Evolutionary conservation across 2,329 filamentous ascomycete genomes (phyloP), one percentile per base, ranked within the genome.

Genomic region (Volutella citrinella): DNA sequence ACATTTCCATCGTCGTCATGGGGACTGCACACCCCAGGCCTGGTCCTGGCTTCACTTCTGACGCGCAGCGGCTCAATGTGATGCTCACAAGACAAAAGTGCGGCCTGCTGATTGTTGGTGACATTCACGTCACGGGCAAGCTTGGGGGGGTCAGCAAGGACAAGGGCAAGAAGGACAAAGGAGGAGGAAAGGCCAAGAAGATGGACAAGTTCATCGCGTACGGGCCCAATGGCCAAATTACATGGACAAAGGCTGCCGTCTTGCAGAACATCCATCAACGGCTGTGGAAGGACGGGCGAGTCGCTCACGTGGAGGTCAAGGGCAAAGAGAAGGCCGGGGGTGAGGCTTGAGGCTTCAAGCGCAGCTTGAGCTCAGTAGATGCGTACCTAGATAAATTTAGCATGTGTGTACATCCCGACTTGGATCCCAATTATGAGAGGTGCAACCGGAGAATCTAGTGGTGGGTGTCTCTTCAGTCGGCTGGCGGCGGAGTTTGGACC

Each of bases 1-100:
- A 54, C 11, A 30, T 55, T 9, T 32, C 36, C 3, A 22, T 53
- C 5, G 38, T 45, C 7, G 28, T 56, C 12, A 46, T 52, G 39
- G 42, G 44, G 11, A 52, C 40, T 1, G 15, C 32, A 2, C 19
- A 29, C 12, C 29, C 30, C 0, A 3, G 23, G 3, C 15, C 14
- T 9, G 45, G 52, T 1, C 33, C 36, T 18, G 45, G 43, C 3
- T 51, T 52, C 26, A 50, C 43, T 3, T 12, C 20, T 2, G 16
- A 42, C 10, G 9, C 17, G 8, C 31, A 43, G 24, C 42, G 45
- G 2, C 42, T 55, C 14, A 49, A 48, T 25, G 45, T 51, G 10
- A 28, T 46, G 24, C 19, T 51, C 5, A 52, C 47, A 1, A 39
- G 49, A 1, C 30, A 42, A 5, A 30, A 35, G 14, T 46, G 30